Conservation (phyloP, 1,284 basidiomycete species). For the Fereydounia khargensis region DNA sequence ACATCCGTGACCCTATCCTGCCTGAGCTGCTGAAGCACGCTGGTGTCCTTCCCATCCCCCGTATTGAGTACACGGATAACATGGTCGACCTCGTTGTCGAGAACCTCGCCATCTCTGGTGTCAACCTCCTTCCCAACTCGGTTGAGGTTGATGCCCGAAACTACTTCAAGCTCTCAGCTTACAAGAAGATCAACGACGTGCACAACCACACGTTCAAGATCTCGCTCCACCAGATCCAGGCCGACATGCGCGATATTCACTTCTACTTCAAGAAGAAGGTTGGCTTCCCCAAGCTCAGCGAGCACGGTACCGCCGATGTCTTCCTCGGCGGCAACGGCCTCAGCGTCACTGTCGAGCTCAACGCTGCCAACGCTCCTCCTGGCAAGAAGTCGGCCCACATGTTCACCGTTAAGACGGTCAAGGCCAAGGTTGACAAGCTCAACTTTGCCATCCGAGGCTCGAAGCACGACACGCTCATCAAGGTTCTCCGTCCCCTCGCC, state of each 20-base stretch:
- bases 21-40: conserved; percentile 69
- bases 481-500: conserved; percentile 64
- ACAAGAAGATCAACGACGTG: conserved; percentile 35
- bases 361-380: conserved; percentile 63
- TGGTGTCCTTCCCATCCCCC: conserved; percentile 78
- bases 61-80: conserved; percentile 52
- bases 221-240: conserved; percentile 73
- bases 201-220: conserved; percentile 50
- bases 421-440: conserved; percentile 77
- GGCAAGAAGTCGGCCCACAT: conserved; percentile 60
- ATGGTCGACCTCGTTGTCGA: conserved; percentile 73
- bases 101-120: conserved; percentile 82
- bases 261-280: conserved; percentile 66
- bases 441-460: conserved; percentile 86
- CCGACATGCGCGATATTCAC: conserved; percentile 87
- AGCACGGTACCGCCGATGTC: conserved; percentile 90
- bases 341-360: conserved; percentile 62
- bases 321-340: conserved; percentile 77
- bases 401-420: conserved; percentile 74
- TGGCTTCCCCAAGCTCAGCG: conserved; percentile 75
- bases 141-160: conserved; percentile 79
- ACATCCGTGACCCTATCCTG: conserved; percentile 75
- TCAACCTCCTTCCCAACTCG: conserved; percentile 65
- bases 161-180: conserved; percentile 68
- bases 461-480: conserved; percentile 89